Evolutionary conservation across 805 yeast genomes (phyloP).

Genomic region (Candida anglica): DNA sequence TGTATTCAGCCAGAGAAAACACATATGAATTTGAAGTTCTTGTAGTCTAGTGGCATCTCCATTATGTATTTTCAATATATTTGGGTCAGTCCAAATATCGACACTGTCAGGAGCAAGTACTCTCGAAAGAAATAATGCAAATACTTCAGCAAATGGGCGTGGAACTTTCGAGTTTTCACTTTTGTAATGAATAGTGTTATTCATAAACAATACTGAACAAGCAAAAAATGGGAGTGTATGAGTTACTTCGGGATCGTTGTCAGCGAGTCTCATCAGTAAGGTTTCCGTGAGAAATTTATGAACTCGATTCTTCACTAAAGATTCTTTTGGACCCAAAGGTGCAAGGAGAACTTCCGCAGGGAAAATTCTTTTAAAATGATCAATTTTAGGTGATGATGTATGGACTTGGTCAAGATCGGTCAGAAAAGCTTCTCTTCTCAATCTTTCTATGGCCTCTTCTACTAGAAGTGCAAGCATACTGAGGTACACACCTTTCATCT

Average conservation of each 20-base stretch:
- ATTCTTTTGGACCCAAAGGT: slow-evolving; percentile 13
- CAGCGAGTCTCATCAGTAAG: background rate
- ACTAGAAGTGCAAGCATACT: slow-evolving; percentile 27
- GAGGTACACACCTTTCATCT: slow-evolving; percentile 22
- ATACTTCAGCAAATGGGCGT: slow-evolving; percentile 12
- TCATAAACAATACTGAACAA: background rate
- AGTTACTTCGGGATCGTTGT: background rate
- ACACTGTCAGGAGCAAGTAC: slow-evolving; percentile 10
- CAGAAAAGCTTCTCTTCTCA: too few species aligned
- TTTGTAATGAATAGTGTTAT: background rate
- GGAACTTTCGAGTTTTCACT: background rate
- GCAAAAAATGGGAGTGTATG: slow-evolving; percentile 3
- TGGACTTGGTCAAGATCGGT: too few species aligned
- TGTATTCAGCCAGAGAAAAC: slow-evolving; percentile 33
- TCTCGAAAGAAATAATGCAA: slow-evolving; percentile 15
- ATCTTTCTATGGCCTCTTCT: slow-evolving; percentile 19
- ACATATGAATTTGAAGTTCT: slow-evolving; percentile 24
- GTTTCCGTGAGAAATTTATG: slow-evolving; percentile 9
- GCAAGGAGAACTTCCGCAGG: slow-evolving; percentile 17
- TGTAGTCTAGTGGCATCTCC: slow-evolving; percentile 12
- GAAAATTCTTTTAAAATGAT: slow-evolving; percentile 15
- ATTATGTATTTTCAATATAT: slow-evolving; percentile 15
- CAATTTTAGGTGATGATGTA: background rate
- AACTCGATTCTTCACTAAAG: slow-evolving; percentile 8
- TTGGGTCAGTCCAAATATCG: slow-evolving; percentile 35